Evolutionary conservation across 805 yeast species (phyloP), one percentile per base, ranked within the genome.

Genomic region (Wickerhamomyces alni): DNA sequence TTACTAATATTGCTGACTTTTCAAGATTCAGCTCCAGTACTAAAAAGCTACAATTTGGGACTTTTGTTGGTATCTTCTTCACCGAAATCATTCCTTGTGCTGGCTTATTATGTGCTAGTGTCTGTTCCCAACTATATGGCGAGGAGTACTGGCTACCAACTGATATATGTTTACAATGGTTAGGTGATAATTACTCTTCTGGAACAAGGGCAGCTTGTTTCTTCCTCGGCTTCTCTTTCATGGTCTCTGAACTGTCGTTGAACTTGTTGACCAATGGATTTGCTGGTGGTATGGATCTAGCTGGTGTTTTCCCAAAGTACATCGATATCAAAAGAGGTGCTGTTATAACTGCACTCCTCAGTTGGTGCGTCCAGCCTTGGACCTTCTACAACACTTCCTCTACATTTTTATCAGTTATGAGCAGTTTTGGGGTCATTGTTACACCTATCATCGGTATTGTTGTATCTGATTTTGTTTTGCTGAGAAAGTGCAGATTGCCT

Each of bases 341-440:
- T 1, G 44, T 62, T 11, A 35, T 61, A 25, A 55, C 58, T 7
- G 61, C 65, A 17, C 37, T 63, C 16, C 33, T 64, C 3, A 58
- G 63, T 17, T 64, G 68, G 69, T 59, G 53, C 26, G 59, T 58
- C 33, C 65, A 61, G 40, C 70, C 70, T 3, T 65, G 69, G 70
- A 51, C 49, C 7, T 62, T 64, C 37, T 65, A 62, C 54, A 62
- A 62, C 42, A 62, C 64, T 8, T 55, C 67, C 2, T 58, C 65
- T 2, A 52, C 58, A 1, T 64, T 64, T 37, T 44, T 61, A 13
- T 50, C 59, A 18, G 69, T 63, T 7, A 64, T 64, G 66, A 52
- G 62, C 31, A 58, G 67, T n/a, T 63, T 63, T 43, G 62, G 66
- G 33, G 57, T 63, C 25, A 52, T 65, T 42, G 60, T 62, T 12